Conservation (phyloP, 139 green algal genomes). For the Limnomonas spitsbergensis region DNA sequence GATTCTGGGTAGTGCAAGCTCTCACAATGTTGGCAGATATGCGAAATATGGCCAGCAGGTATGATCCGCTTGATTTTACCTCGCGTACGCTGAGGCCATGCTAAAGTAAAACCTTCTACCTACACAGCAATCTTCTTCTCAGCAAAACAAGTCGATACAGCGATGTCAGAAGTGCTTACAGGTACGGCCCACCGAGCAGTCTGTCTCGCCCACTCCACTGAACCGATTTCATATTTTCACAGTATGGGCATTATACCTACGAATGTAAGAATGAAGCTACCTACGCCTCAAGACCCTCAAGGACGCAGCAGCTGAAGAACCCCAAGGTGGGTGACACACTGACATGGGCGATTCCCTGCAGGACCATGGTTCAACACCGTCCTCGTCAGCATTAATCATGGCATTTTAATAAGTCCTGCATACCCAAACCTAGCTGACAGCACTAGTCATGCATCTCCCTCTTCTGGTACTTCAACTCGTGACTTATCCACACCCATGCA, state of each 20-base stretch:
- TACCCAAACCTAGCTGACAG: too few species aligned
- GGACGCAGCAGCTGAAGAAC: constrained; percentile 71
- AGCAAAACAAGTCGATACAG: constrained; percentile 2
- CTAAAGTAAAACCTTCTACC: too few species aligned
- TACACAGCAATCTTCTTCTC: too few species aligned
- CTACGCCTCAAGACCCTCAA: constrained; percentile 57
- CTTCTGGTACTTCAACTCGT: too few species aligned
- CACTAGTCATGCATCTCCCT: too few species aligned
- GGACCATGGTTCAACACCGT: background rate
- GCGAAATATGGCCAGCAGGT: background rate
- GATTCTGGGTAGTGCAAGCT: background rate
- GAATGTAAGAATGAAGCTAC: constrained; percentile 68
- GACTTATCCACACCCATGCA: background rate
- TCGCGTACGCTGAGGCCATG: too few species aligned
- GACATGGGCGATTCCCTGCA: background rate
- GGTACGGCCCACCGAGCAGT: background rate
- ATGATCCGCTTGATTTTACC: background rate
- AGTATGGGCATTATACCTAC: constrained; percentile 71
- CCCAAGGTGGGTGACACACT: constrained; percentile 37
- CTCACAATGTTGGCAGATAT: background rate
- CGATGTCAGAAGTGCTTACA: constrained; percentile 12
- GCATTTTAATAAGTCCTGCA: too few species aligned
- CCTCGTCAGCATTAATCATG: too few species aligned
- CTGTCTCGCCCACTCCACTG: background rate
- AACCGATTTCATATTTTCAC: constrained; percentile 15